These are phyloP conservation scores for Arachnomyces sp. DNA, from an alignment of 2,329 filamentous ascomycete species.

Conservation along the genomic window DNA sequence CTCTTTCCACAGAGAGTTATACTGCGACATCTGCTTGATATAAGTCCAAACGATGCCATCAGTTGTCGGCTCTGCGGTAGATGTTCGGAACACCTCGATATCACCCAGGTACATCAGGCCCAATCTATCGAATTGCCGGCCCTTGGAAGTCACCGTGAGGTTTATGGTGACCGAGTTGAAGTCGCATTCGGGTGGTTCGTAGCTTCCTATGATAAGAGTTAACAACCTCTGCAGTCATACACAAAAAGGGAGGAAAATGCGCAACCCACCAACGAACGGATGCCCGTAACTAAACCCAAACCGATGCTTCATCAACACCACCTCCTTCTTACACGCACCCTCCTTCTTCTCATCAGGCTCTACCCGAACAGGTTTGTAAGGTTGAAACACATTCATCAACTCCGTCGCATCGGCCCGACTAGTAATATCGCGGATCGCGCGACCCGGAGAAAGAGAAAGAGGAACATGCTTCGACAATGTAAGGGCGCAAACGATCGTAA, in stretches of 20 bases:
- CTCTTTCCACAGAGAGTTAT: slow-evolving; percentile 57
- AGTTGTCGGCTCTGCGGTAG: slow-evolving; percentile 66
- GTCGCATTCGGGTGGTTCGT: slow-evolving; percentile 56
- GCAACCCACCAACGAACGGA: slow-evolving; percentile 58
- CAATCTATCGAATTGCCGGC: slow-evolving; percentile 68
- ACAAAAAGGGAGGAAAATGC: not conserved
- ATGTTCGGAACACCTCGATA: slow-evolving; percentile 73
- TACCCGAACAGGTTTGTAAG: slow-evolving; percentile 55
- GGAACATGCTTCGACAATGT: too few species aligned
- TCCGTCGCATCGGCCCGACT: slow-evolving; percentile 3
- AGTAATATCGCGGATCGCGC: too few species aligned
- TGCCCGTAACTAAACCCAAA: slow-evolving; percentile 67
- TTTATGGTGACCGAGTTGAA: slow-evolving; percentile 72
- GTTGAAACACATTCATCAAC: slow-evolving; percentile 57
- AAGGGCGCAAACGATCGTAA: too few species aligned
- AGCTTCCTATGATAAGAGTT: slow-evolving; percentile 41
- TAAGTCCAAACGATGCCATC: slow-evolving; percentile 68
- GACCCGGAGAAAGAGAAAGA: too few species aligned
- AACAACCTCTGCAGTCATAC: slow-evolving; percentile 3
- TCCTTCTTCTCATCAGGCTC: slow-evolving; percentile 25
- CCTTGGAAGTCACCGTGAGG: slow-evolving; percentile 62
- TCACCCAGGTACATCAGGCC: slow-evolving; percentile 69
- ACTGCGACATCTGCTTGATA: slow-evolving; percentile 69
- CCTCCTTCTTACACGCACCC: slow-evolving; percentile 19
- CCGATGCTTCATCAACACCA: slow-evolving; percentile 59